Base-by-base conservation (phyloP, 345 rosid species). In the Sisymbrium irio region DNA sequence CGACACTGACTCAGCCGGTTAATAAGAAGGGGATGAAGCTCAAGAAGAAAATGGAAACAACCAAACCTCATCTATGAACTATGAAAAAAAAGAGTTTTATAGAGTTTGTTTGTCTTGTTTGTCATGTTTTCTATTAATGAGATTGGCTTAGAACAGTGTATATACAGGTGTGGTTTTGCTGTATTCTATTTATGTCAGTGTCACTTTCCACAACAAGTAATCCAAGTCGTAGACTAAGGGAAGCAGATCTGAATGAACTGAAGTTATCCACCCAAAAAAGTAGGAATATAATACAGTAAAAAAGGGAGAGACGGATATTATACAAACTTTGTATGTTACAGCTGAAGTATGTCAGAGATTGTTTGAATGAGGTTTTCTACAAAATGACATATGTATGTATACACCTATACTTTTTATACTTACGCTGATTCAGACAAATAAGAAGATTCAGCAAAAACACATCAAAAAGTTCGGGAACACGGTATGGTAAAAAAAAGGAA, bases 21-120 rank as follows among this genome's bases (percentile, higher is more conserved):
- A 65, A 53, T 73, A 82, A 64, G 49, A 83, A 80, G 62, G 72
- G 78, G 35, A 65, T 62, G 11, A 84, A 60, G 82, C 69, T 32
- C 79, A 89, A 80, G 81, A 83, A 79, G 65, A 72, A 66, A 60
- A 25, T 72, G 76, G 69, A 65, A 32, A 12, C 56, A 15, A 35
- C 58, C 35, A 62, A 62, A 41, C 5, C 65, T 17, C 19, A 22
- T 20, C 18, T 9, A 13, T 44, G 68, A 60, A 66, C 47, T 54
- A n/a, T 2, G 19, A 58, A 17, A 12, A 11, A 12, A 2, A 13
- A 40, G 63, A 33, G 17, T 42, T 75, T 32, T 22, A 67, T 3
- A 42, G 55, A 72, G 65, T 33, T 63, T 54, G 7, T 44, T n/a
- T 40, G 69, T 59, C 47, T 60, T 46, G 15, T 19, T 41, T 68